Base-by-base conservation (phyloP, 164 flowering plant genomes). In the Malania oleifera region DNA sequence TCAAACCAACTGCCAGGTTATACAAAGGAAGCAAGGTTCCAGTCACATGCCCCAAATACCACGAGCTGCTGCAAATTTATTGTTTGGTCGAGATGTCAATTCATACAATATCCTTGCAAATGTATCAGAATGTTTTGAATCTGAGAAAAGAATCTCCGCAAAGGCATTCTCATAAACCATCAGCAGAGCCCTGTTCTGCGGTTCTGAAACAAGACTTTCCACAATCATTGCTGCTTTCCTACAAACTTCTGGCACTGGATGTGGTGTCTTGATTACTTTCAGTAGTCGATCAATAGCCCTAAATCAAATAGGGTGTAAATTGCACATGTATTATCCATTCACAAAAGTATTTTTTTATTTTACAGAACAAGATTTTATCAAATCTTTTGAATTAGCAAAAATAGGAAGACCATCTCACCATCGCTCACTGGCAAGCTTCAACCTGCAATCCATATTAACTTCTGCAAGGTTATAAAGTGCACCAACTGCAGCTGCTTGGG, bases 401-500 rank as follows among this genome's bases (percentile, higher is more conserved):
- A 19, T 38, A 10, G 35, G 44, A 50, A 27, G 26, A 26, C 7
- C 20, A 29, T 1, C 74, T 71, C 58, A 91, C 98, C 98, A 92
- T 81, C 98, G 67, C 68, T 92, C 98, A 68, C 84, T 81, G 6
- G 96, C 98, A 61, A 92, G 86, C 80, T 85, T 92, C 77, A 84
- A 65, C 55, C 96, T 77, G 75, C 95, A 84, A 61, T 92, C 98
- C 91, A 83, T 79, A 54, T 90, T 92, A 43, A 92, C 82, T 73
- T 92, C 98, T 15, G 83, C 82, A 72, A 92, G 89, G 70, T 89
- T 84, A 73, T 87, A 89, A 10, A 95, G 84, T 34, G 97, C 96
- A 35, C 96, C 96, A 61, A 95, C 87, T 28, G 96, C 97, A 60
- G 93, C 97, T 49, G 95, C 95, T 66, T 91, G 98, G n/a, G 97